Evolutionary conservation across 371 early-diverging fungal species (phyloP), one percentile per base, ranked within the genome.

Genomic region (Mortierella sp.): DNA sequence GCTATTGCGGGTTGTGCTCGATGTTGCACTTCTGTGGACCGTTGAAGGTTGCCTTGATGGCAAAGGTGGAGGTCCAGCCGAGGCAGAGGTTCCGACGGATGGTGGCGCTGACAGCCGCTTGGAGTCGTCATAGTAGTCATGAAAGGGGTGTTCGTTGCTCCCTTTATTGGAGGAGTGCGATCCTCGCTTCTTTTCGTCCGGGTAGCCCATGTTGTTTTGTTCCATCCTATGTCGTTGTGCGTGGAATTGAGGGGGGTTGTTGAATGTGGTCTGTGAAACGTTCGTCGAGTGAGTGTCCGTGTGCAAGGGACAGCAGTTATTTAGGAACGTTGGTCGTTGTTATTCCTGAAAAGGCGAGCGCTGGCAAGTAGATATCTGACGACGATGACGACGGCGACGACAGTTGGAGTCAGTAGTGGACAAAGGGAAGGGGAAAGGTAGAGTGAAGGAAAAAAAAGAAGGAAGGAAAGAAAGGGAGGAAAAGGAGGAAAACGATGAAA

Each of bases 281-380:
- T 61, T 61, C 5, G 61, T 61, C 19, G 5, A 31, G 70, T 19
- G 37, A 28, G 37, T 26, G 46, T 26, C 48, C 46, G 34, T 69
- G 31, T 61, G 31, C 31, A 24, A 24, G n/a, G 31, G 59, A 5
- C 16, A 16, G 61, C 28, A 50, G 14, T 93, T 91, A 71, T 81
- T 81, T 28, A 81, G 85, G 69, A 78, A 76, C 72, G 51, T 16
- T 69, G 34, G 67, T 64, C 21, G 61, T 40, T 21, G 51, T 16
- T 26, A 28, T 21, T 55, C 61, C 61, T 61, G 61, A 14, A 19
- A 61, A 61, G 0, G 31, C 14, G 31, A 16, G 26, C 13, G 26
- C 6, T 0, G 31, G 31, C 5, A 59, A 16, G 5, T 28, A 59
- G 59, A 26, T 16, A 14, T 10, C 16, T 50, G 13, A 50, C 50